Percentiles rank a stretch among this genome's conserved stretches.
Evolutionary conservation across 768 basidiomycete species (phyloP).

Genomic region (Peribolospora kevripleyi): DNA sequence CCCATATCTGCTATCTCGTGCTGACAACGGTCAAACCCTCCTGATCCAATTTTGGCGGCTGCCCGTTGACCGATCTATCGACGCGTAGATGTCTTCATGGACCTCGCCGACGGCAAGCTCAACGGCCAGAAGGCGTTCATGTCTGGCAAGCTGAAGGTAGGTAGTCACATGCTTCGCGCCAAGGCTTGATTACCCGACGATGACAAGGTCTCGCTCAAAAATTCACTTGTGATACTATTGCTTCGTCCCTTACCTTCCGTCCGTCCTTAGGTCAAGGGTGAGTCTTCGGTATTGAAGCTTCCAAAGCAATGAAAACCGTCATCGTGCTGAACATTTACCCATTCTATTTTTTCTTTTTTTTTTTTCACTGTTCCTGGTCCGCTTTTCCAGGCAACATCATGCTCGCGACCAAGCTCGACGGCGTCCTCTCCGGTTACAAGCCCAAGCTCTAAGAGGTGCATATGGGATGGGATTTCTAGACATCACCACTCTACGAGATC

Average conservation of each 20-base stretch:
- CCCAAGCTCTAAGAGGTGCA: constrained; percentile 3
- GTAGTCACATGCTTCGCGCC: not conserved
- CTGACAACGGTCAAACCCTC: too few species aligned
- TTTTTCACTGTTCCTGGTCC: too few species aligned
- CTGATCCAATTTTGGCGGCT: too few species aligned
- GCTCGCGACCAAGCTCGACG: constrained; percentile 75
- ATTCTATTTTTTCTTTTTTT: not conserved
- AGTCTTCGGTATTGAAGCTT: too few species aligned
- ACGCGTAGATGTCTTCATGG: constrained; percentile 37
- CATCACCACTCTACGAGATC: too few species aligned
- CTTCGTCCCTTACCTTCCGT: not conserved
- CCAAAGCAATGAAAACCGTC: too few species aligned
- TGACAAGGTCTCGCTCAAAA: constrained; percentile 44
- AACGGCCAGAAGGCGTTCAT: constrained; percentile 91
- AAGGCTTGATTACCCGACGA: not conserved
- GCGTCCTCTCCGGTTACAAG: constrained; percentile 27
- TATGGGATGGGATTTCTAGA: too few species aligned
- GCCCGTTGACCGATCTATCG: constrained; percentile 17
- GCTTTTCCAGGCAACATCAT: constrained; percentile 26
- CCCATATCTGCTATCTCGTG: too few species aligned
- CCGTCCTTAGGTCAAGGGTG: too few species aligned
- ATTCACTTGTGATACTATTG: not conserved
- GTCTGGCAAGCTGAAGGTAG: constrained; percentile 63
- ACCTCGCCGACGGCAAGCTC: constrained; percentile 51
- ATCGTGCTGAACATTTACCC: not conserved